Base-by-base conservation (phyloP, 805 yeast species). In the Ogataea pilisensis region DNA sequence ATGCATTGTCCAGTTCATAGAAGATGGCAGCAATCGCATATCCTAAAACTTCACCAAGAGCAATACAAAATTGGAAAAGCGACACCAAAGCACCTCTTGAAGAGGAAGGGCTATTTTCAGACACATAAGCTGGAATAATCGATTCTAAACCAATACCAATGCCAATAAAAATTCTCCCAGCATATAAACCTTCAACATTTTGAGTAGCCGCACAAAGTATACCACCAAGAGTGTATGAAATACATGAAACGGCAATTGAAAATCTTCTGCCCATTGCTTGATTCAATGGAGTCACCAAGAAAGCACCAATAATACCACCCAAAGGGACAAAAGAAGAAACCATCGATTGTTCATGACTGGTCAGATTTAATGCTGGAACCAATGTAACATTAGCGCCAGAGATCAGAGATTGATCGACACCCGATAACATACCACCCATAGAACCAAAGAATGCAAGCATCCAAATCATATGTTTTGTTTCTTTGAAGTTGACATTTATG, bases 101-200 rank as follows among this genome's bases (percentile, higher is more conserved):
- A n/a, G 56, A 55, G 1, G 81, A 70, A 8, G 83, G 83, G 22
- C 75, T 78, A 40, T 75, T 72, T 53, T 80, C 85, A 20, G 82
- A 70, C 39, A 79, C 75, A 53, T 78, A 80, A 40, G 77, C 72
- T 51, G 80, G 80, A 48, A 80, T 80, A 34, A 81, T 82, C 55
- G 82, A 80, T 59, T 78, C 85, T 34, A 79, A 68, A 45, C 86
- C 86, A 40, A 80, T 74, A 51, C 85, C 85, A 29, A 76, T 59
- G 44, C 86, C 86, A 28, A 80, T 63, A 40, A 78, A 54, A 49
- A 78, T 73, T 53, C 85, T 71, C 55, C 82, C 76, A 41, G 79
- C 80, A 60, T 70, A 69, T 70, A 83, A 64, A 65, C 76, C 76
- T 25, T 63, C 59, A 34, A 65, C 66, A 45, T 54, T 55, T 16